Base-by-base conservation (phyloP, 108 stramenopile species). In the Conticribra guillardii region DNA sequence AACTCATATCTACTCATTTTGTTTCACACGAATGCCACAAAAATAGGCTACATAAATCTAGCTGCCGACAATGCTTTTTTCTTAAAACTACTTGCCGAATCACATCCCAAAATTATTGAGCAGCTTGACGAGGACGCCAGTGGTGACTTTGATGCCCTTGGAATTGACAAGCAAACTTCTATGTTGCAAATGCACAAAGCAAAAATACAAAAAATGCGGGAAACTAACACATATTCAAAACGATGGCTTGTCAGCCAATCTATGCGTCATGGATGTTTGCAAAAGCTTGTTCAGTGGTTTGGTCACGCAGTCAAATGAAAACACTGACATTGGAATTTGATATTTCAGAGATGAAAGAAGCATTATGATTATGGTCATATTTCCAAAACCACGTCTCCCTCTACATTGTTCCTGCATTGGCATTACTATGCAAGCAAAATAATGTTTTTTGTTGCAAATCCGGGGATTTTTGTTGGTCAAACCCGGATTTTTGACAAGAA, bases 131-230 rank as follows among this genome's bases (percentile, higher is more conserved):
- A 58, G 27, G 26, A 21, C 19, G 0, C 51, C 2, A 30, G 27
- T 34, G 65, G 65, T 19, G 48, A 51, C 41, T 31, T 16, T 32
- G 54, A 44, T 21, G 59, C 64, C 8, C 11, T 41, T 5, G 8
- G 8, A 9, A 5, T 11, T 23, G 46, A 73, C 59, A 71, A 80
- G 64, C 72, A 69, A 44, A 80, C 79, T 11, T 71, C 79, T n/a
- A 67, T 80, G 37, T 22, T n/a, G n/a, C n/a, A n/a, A n/a, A n/a
- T 80, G 37, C 17, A 64, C 3, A 64, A 63, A 62, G 60, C 50
- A 9, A 14, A 15, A 54, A 22, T 19, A 14, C 37, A 44, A 44
- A 58, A 54, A 21, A 60, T n/a, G 34, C 27, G 21, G 0, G 50
- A n/a, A 28, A 9, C 21, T 37, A 21, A 27, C 28, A 50, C 23